A percentile compares a stretch with the other conserved stretches of the same genome.
Evolutionary conservation across 345 rosid genomes (phyloP).

Genomic region (Brassica rapa): DNA sequence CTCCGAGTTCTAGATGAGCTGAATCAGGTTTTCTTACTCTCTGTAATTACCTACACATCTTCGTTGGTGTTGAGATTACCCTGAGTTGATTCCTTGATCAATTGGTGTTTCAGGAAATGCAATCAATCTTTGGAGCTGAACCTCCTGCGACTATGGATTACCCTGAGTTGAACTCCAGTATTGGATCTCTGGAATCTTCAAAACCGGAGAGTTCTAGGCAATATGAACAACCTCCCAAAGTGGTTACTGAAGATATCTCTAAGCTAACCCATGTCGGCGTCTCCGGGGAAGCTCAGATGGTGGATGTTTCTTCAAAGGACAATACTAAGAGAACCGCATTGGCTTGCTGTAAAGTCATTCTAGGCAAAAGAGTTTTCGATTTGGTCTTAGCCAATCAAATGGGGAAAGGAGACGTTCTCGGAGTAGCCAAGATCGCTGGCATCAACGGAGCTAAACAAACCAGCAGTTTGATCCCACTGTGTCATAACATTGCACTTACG

Average conservation of each 20-base stretch:
- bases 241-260: not conserved
- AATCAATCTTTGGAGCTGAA: conserved; percentile 74
- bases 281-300: conserved; percentile 87
- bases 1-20: conserved; percentile 41
- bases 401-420: conserved; percentile 95
- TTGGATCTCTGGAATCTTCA: conserved; percentile 33
- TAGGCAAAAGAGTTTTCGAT: conserved; percentile 73
- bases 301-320: conserved; percentile 83
- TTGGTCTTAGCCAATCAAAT: conserved; percentile 78
- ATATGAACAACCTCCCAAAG: conserved; percentile 28
- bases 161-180: conserved; percentile 30
- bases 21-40: conserved; percentile 50
- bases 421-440: conserved; percentile 89
- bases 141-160: conserved; percentile 37
- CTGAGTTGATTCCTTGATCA: too few relatives aligned
- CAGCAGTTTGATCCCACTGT: conserved; percentile 76
- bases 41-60: conserved; percentile 7
- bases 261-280: conserved; percentile 63
- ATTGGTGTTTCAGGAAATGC: conserved; percentile 68
- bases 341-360: conserved; percentile 74
- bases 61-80: not conserved
- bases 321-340: conserved; percentile 64
- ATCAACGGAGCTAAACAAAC: conserved; percentile 88
- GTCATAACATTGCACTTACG: conserved; percentile 75
- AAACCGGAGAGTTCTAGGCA: conserved; percentile 13